A percentile compares a stretch with the other conserved stretches of the same genome.
phyloP scores from a whole-genome alignment of 306 rosid species.

The Trichosanthes cucumerina region DNA sequence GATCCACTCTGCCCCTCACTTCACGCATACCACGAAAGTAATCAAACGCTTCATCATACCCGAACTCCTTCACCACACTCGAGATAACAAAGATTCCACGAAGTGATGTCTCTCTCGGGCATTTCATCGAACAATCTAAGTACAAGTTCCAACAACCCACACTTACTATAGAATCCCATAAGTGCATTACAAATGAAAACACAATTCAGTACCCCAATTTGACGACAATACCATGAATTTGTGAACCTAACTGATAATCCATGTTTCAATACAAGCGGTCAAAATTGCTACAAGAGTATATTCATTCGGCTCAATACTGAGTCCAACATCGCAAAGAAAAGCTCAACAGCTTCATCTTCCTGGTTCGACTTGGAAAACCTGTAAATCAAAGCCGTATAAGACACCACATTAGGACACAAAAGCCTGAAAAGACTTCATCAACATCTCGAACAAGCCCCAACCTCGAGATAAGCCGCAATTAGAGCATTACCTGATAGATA shows the following conservation, averaged over 20 bases:
- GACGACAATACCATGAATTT: slow-evolving; percentile 47
- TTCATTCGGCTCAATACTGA: slow-evolving; percentile 46
- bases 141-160: slow-evolving; percentile 27
- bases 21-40: slow-evolving; percentile 38
- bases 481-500: slow-evolving; percentile 35
- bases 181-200: slow-evolving; percentile 60
- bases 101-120: slow-evolving; percentile 41
- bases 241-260: slow-evolving; percentile 38
- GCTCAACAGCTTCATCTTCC: slow-evolving; percentile 40
- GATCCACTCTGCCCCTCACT: slow-evolving; percentile 28
- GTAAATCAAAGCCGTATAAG: slow-evolving; percentile 58
- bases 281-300: slow-evolving; percentile 70
- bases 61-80: slow-evolving; percentile 30
- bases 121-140: slow-evolving; percentile 45
- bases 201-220: slow-evolving; percentile 40
- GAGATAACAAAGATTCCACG: slow-evolving; percentile 67
- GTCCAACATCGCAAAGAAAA: slow-evolving; percentile 51
- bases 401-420: slow-evolving; percentile 40
- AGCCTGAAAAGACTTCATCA: slow-evolving; percentile 33
- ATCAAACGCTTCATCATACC: slow-evolving; percentile 31
- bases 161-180: slow-evolving; percentile 43
- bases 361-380: slow-evolving; percentile 50
- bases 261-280: slow-evolving; percentile 42
- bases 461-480: slow-evolving; percentile 43
- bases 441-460: slow-evolving; percentile 47